phyloP scores from a whole-genome alignment of 768 basidiomycete genomes.

The Termitomyces sp. region DNA sequence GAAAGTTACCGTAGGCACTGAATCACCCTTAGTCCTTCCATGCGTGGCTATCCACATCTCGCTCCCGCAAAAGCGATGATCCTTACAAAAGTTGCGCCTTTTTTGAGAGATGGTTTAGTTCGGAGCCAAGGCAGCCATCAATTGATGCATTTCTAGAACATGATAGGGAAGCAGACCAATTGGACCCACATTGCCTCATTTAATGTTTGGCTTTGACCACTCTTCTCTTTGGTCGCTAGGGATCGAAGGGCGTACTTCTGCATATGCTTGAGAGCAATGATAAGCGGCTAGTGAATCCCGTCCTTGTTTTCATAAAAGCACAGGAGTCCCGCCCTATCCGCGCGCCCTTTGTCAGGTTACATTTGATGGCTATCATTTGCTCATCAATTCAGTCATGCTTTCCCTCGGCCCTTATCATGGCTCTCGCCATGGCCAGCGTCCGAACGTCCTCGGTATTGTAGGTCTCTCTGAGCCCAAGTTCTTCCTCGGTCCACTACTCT shows the following conservation, averaged over 20 bases:
- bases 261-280: neutral
- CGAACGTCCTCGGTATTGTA: slow-evolving; percentile 1
- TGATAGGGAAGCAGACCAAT: neutral
- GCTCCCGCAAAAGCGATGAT: neutral
- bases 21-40: slow-evolving; percentile 10
- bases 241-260: neutral
- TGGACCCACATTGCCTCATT: neutral
- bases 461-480: neutral
- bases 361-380: neutral
- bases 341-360: neutral
- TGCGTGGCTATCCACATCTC: neutral
- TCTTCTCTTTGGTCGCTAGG: neutral
- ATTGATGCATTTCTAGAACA: neutral
- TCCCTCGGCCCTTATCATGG: slow-evolving; percentile 2
- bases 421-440: neutral
- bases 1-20: slow-evolving; percentile 1
- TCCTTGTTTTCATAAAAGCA: neutral
- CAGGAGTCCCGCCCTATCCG: neutral
- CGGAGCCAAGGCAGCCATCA: too few species aligned
- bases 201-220: neutral
- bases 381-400: neutral
- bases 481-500: neutral
- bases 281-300: neutral
- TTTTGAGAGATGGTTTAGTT: too few species aligned
- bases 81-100: neutral